Percentiles rank a stretch among this genome's conserved stretches.
Evolutionary conservation across 257 asterid species (phyloP).

Genomic region (Ehretia macrophylla): DNA sequence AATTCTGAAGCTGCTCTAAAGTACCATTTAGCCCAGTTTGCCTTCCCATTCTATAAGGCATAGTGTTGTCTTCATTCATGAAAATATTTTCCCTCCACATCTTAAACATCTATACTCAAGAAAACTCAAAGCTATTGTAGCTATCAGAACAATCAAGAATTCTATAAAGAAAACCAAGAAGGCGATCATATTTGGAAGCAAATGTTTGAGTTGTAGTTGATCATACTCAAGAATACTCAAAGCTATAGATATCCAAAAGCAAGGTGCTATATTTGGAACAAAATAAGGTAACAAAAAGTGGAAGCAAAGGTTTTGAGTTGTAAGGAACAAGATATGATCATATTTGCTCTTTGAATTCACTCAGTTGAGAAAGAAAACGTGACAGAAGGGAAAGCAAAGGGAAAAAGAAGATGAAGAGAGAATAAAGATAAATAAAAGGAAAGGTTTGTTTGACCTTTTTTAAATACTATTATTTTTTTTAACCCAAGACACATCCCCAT

Average conservation of each 20-base stretch:
- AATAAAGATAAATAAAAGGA: not conserved
- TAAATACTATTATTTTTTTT: too few relatives aligned
- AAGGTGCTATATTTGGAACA: too few relatives aligned
- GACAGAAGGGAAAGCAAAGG: not conserved
- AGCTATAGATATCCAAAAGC: not conserved
- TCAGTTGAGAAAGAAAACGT: not conserved
- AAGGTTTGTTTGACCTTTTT: not conserved
- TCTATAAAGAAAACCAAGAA: not conserved
- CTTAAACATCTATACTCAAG: not conserved
- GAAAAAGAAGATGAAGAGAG: not conserved
- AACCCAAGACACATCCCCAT: too few relatives aligned
- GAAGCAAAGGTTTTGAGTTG: not conserved
- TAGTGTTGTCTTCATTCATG: not conserved
- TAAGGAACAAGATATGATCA: too few relatives aligned
- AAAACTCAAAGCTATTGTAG: not conserved
- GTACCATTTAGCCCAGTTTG: not conserved
- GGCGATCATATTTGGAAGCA: too few relatives aligned
- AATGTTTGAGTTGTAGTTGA: too few relatives aligned
- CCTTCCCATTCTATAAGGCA: not conserved
- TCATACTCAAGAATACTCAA: too few relatives aligned
- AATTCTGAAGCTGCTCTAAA: slow-evolving; percentile 16
- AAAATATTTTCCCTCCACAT: slow-evolving; percentile 7
- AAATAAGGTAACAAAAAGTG: not conserved
- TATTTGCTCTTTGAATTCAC: not conserved
- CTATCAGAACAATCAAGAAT: not conserved